Percentiles rank a stretch among this genome's conserved stretches.
phyloP scores from a whole-genome alignment of 768 basidiomycete genomes.

The Tricholoma terreum region DNA sequence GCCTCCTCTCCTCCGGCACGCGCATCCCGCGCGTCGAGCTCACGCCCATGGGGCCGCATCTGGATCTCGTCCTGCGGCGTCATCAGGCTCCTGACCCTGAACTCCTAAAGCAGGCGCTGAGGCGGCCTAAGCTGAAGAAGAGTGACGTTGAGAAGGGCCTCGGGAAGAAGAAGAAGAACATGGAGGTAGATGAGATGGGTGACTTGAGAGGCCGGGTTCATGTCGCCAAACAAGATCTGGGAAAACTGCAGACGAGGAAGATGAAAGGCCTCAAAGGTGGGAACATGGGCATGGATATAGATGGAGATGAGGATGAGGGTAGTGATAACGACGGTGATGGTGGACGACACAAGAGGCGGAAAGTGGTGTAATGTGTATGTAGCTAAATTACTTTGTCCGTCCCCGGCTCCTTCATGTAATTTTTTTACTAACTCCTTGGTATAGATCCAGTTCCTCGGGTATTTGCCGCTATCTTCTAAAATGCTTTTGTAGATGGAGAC shows the following conservation, averaged over 20 bases:
- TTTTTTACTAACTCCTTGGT: too few species aligned
- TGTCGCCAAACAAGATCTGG: conserved; percentile 84
- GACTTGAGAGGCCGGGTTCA: conserved; percentile 90
- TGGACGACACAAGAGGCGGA: conserved; percentile 19
- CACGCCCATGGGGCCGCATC: conserved; percentile 84
- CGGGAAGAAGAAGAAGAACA: conserved; percentile 92
- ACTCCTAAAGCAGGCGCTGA: conserved; percentile 76
- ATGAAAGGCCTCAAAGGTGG: conserved; percentile 86
- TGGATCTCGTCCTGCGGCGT: conserved; percentile 80
- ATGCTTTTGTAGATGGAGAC: too few species aligned
- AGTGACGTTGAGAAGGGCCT: conserved; percentile 80
- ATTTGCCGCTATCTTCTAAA: too few species aligned
- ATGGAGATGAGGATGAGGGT: conserved; percentile 19
- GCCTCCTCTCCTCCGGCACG: conserved; percentile 70
- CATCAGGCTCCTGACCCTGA: conserved; percentile 75
- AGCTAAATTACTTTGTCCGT: too few species aligned
- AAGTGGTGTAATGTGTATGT: conserved; percentile 1
- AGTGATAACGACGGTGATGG: conserved; percentile 11
- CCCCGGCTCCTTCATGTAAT: too few species aligned
- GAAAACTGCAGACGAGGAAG: conserved; percentile 85
- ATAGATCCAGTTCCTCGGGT: not conserved
- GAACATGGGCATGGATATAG: conserved; percentile 20
- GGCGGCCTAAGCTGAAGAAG: conserved; percentile 85
- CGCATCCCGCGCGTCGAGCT: conserved; percentile 81
- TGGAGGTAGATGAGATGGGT: conserved; percentile 98